These are phyloP conservation scores for Saccharomycopsis oosterbeekiorum DNA, from an alignment of 805 yeast genomes.

Conservation along the genomic window DNA sequence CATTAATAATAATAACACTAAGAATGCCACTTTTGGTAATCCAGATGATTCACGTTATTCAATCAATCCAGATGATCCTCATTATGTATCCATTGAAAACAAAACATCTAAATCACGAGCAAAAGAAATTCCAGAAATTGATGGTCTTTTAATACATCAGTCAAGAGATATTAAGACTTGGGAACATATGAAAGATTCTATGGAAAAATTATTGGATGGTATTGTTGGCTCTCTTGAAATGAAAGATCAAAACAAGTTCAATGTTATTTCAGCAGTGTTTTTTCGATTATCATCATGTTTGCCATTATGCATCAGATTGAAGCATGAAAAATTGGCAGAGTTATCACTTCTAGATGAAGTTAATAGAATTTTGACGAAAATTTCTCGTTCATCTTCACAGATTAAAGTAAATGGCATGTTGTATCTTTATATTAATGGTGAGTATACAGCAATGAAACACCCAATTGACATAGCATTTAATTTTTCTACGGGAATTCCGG, in stretches of 20 bases:
- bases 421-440: conserved; percentile 34
- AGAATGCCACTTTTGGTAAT: background rate
- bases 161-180: conserved; percentile 51
- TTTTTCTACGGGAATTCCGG: background rate
- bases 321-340: conserved; percentile 39
- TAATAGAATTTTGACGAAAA: conserved; percentile 39
- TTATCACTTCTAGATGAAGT: conserved; percentile 39
- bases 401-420: conserved; percentile 55
- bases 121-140: background rate
- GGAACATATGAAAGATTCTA: conserved; percentile 43
- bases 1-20: background rate
- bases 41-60: background rate
- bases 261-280: conserved; percentile 38
- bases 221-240: conserved; percentile 42
- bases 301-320: conserved; percentile 42
- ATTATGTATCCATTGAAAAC: background rate
- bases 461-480: background rate
- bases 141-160: conserved; percentile 44
- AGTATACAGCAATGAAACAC: conserved; percentile 4
- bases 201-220: conserved; percentile 38
- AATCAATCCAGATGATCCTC: background rate
- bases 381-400: conserved; percentile 48
- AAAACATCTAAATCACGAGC: background rate
- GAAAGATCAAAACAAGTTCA: conserved; percentile 41
- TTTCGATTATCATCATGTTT: conserved; percentile 27